Percentiles rank a stretch among this genome's conserved stretches.
Conservation (phyloP, 441 rosid species). For the Populus trichocarpa region DNA sequence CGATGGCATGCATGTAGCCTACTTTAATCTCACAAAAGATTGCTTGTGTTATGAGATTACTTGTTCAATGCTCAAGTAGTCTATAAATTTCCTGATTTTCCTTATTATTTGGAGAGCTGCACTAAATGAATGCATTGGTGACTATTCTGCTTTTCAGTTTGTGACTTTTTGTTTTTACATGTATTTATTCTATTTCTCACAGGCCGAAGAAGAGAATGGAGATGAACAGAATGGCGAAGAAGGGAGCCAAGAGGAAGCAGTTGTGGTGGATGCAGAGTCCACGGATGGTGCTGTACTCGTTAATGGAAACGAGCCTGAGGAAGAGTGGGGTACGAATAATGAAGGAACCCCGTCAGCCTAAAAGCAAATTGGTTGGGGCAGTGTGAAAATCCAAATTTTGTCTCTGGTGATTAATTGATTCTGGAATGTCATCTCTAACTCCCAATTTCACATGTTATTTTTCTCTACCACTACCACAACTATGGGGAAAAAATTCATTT, state of each 20-base stretch:
- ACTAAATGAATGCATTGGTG: background rate
- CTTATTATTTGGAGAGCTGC: background rate
- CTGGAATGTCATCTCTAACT: conserved; percentile 57
- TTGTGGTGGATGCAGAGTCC: conserved; percentile 89
- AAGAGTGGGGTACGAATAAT: conserved; percentile 98
- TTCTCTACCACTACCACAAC: conserved; percentile 17
- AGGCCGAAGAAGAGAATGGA: conserved; percentile 45
- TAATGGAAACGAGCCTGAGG: conserved; percentile 92
- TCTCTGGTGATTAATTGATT: conserved; percentile 90
- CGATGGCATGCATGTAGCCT: background rate
- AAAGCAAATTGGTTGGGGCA: conserved; percentile 79
- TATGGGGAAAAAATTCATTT: background rate
- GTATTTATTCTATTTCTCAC: background rate
- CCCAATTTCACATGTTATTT: conserved; percentile 33
- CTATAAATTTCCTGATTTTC: background rate
- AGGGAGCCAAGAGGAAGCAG: conserved; percentile 85
- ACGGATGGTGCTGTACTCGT: conserved; percentile 92
- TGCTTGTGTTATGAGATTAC: too few species aligned
- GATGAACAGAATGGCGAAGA: conserved; percentile 57
- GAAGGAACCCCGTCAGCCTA: conserved; percentile 87
- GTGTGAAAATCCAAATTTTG: conserved; percentile 76
- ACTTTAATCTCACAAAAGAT: background rate
- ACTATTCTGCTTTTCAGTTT: background rate
- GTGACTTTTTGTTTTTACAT: background rate
- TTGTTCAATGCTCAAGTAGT: background rate